A percentile compares a stretch with the other conserved stretches of the same genome.
These are phyloP conservation scores for Lachancea sp. DNA, from an alignment of 805 yeast genomes.

Conservation along the genomic window DNA sequence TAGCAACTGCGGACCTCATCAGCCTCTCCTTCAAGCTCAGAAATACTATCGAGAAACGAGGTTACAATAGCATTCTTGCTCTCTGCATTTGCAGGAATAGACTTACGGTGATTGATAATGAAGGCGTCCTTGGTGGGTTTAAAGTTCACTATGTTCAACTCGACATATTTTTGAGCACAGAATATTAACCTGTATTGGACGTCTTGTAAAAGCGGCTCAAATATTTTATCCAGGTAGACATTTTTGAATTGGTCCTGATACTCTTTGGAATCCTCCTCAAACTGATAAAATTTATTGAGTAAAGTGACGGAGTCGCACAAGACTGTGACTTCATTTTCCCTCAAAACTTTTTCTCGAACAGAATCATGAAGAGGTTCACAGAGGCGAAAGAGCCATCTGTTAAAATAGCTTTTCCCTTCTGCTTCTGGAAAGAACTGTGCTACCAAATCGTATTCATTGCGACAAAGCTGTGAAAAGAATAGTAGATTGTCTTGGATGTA, in stretches of 20 bases:
- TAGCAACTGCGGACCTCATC: constrained; percentile 42
- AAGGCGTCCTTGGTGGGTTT: constrained; percentile 65
- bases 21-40: constrained; percentile 1
- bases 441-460: constrained; percentile 57
- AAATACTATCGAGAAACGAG: constrained; percentile 7
- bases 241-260: constrained; percentile 27
- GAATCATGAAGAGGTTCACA: constrained; percentile 75
- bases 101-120: constrained; percentile 44
- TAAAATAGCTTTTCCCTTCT: constrained; percentile 36
- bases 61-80: constrained; percentile 14
- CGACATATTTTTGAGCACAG: constrained; percentile 67
- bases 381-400: constrained; percentile 54
- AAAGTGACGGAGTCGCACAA: constrained; percentile 72
- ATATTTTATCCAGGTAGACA: constrained; percentile 49
- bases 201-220: constrained; percentile 67
- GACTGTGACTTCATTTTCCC: constrained; percentile 60
- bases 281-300: constrained; percentile 59
- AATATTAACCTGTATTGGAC: constrained; percentile 77
- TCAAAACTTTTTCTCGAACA: constrained; percentile 57
- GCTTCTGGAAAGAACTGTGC: constrained; percentile 42
- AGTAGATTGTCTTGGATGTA: constrained; percentile 57
- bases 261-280: constrained; percentile 42
- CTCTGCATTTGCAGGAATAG: background rate
- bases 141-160: constrained; percentile 59
- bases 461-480: constrained; percentile 51